Conservation (phyloP, 1,139 yeast species). For the Candida sanyaensis region DNA sequence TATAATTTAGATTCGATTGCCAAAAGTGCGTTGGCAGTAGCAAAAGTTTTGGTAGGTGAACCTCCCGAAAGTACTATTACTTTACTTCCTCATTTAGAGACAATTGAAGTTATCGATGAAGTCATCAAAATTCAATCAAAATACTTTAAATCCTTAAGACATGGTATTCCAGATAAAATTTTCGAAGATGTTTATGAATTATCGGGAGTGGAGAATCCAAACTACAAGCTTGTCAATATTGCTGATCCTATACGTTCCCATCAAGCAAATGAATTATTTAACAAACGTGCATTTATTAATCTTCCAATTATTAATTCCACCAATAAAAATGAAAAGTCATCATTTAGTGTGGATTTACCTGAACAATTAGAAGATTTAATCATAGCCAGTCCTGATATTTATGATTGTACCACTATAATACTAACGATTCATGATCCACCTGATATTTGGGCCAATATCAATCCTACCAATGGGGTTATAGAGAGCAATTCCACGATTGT, state of each 20-base stretch:
- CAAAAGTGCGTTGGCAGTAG: conserved; percentile 86
- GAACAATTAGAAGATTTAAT: conserved; percentile 66
- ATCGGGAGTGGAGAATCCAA: conserved; percentile 22
- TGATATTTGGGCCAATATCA: conserved; percentile 86
- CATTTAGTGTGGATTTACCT: conserved; percentile 47
- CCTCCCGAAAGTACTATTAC: conserved; percentile 79
- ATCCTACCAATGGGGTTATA: conserved; percentile 77
- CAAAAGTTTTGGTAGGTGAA: conserved; percentile 90
- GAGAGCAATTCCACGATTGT: conserved; percentile 74
- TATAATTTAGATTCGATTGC: conserved; percentile 91
- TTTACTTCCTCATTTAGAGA: conserved; percentile 68
- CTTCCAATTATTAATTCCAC: conserved; percentile 59
- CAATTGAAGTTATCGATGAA: conserved; percentile 83
- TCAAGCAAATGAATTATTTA: conserved; percentile 62
- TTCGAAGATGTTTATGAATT: conserved; percentile 46
- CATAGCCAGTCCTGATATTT: conserved; percentile 74
- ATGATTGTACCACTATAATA: conserved; percentile 61
- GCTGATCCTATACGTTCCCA: conserved; percentile 73
- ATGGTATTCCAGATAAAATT: conserved; percentile 52
- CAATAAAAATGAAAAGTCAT: conserved; percentile 24
- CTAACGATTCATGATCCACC: conserved; percentile 89
- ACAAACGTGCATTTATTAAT: conserved; percentile 58
- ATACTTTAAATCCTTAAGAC: conserved; percentile 84
- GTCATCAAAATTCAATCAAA: conserved; percentile 80
- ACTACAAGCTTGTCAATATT: conserved; percentile 47